Evolutionary conservation across 129 eudicot genomes (phyloP).

Genomic region (Sambucus nigra): DNA sequence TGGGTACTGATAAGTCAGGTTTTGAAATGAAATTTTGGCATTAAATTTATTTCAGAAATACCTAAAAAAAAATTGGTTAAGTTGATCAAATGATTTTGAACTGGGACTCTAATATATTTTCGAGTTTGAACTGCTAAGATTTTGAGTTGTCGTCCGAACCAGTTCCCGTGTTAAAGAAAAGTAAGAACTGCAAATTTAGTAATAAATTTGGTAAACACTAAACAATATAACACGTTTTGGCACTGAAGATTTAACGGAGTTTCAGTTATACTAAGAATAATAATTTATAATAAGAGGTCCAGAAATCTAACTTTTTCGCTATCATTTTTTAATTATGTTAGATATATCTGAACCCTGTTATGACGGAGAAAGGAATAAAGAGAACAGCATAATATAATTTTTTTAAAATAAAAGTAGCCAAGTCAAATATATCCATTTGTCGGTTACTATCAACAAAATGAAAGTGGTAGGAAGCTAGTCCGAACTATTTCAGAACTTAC

Average conservation of each 20-base stretch:
- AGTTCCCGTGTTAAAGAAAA: too few relatives aligned
- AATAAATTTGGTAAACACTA: neutral
- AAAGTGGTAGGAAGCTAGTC: neutral
- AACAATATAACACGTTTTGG: neutral
- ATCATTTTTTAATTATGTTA: too few relatives aligned
- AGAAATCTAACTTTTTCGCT: neutral
- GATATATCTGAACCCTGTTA: neutral
- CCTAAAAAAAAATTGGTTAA: too few relatives aligned
- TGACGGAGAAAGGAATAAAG: neutral
- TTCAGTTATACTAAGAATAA: neutral
- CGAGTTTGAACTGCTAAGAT: too few relatives aligned
- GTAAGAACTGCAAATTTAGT: too few relatives aligned
- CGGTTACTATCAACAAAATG: neutral
- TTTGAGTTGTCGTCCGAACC: too few relatives aligned
- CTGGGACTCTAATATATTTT: too few relatives aligned
- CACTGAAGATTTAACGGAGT: neutral
- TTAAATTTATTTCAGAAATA: too few relatives aligned
- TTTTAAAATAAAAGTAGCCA: neutral
- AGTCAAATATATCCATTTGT: neutral
- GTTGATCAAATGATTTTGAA: too few relatives aligned
- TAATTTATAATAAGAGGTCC: neutral
- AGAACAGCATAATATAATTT: neutral
- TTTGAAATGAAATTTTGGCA: too few relatives aligned
- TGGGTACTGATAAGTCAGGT: too few relatives aligned
- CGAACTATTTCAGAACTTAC: constrained; percentile 31